Conservation (phyloP, 2,329 filamentous ascomycete genomes). For the Geoglossum cookeanum region DNA sequence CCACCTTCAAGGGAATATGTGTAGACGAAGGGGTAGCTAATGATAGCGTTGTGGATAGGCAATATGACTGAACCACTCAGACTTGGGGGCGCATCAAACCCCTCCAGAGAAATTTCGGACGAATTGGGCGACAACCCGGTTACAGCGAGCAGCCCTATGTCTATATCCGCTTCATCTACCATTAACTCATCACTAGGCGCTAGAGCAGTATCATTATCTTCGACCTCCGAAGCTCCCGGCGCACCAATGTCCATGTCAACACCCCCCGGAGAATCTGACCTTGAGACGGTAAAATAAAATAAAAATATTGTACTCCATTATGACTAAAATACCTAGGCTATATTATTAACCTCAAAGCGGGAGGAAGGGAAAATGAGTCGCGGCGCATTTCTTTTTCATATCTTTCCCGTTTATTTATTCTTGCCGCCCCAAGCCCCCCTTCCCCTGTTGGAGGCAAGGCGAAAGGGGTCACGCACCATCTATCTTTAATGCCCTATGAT, state of each 20-base stretch:
- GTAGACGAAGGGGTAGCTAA: background rate
- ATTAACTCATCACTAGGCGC: background rate
- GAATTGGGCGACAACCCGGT: background rate
- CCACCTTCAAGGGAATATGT: background rate
- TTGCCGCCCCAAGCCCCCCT: too few relatives aligned
- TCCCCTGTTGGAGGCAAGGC: too few relatives aligned
- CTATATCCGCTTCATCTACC: background rate
- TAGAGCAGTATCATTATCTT: background rate
- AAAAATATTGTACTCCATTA: background rate
- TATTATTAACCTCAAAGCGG: too few relatives aligned
- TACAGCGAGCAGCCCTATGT: background rate
- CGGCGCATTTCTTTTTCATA: too few relatives aligned
- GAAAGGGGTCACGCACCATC: too few relatives aligned
- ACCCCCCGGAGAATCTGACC: background rate
- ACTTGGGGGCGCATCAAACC: too few relatives aligned
- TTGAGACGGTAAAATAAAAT: background rate
- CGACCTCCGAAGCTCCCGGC: background rate
- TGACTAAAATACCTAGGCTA: too few relatives aligned
- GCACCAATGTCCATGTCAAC: slow-evolving; percentile 1
- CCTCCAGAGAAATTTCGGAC: background rate
- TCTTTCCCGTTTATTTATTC: too few relatives aligned
- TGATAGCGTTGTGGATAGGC: background rate
- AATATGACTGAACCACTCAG: too few relatives aligned
- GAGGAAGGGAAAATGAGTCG: too few relatives aligned
- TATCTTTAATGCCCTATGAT: too few relatives aligned